Evolutionary conservation across 2,329 filamentous ascomycete species (phyloP).

Genomic region (Colletotrichum somersetense): DNA sequence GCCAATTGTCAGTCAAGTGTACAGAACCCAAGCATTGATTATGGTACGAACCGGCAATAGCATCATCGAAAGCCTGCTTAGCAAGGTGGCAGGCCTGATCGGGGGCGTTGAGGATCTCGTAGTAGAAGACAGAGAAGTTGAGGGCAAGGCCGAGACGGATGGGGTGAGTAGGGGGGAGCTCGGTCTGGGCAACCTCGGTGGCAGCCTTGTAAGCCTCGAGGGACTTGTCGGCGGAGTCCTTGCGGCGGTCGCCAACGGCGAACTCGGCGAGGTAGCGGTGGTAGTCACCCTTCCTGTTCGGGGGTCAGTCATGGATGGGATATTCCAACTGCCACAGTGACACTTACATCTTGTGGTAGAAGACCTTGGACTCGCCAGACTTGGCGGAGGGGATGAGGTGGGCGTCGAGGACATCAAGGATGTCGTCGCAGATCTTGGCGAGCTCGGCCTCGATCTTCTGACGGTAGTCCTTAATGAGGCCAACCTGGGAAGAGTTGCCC

Average conservation of each 20-base stretch:
- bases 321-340: neutral
- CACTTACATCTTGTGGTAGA: conserved; percentile 98
- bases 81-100: conserved; percentile 98
- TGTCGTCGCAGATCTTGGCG: conserved; percentile 97
- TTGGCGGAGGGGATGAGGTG: conserved; percentile 94
- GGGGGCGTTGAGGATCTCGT: conserved; percentile 98
- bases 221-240: conserved; percentile 92
- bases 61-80: conserved; percentile 96
- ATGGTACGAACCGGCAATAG: conserved; percentile 77
- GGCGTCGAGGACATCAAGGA: conserved; percentile 93
- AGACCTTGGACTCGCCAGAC: conserved; percentile 98
- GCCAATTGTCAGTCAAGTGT: conserved; percentile 44
- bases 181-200: conserved; percentile 89
- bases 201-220: conserved; percentile 97
- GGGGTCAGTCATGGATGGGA: conserved; percentile 7
- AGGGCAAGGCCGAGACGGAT: conserved; percentile 92
- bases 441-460: conserved; percentile 98
- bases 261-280: conserved; percentile 99
- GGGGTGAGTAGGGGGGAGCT: conserved; percentile 91
- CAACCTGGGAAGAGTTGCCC: conserved; percentile 92
- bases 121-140: conserved; percentile 99
- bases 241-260: conserved; percentile 93
- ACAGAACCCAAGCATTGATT: neutral
- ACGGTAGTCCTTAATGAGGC: conserved; percentile 96
- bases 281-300: conserved; percentile 95